Conservation (phyloP, 495 filamentous ascomycete species). For the Trichoderma asperelloides region DNA sequence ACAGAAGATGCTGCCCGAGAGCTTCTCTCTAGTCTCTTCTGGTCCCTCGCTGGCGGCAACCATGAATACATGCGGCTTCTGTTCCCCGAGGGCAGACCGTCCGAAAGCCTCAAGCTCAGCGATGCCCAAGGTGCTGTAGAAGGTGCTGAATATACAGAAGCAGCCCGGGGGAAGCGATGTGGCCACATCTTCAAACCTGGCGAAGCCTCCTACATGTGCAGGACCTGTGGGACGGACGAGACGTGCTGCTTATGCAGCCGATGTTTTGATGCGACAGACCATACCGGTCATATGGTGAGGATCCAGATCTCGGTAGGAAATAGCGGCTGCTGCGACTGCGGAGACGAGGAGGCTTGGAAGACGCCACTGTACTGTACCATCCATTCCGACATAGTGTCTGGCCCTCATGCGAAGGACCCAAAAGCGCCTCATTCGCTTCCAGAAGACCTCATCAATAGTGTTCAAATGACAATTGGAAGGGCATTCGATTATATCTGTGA, state of each 20-base stretch:
- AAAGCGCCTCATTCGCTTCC: slow-evolving; percentile 52
- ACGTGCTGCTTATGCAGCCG: slow-evolving; percentile 80
- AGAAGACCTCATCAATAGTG: slow-evolving; percentile 60
- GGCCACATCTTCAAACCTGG: slow-evolving; percentile 92
- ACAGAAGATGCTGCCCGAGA: slow-evolving; percentile 55
- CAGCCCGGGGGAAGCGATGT: slow-evolving; percentile 87
- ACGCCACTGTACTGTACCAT: slow-evolving; percentile 85
- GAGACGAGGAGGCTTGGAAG: slow-evolving; percentile 88
- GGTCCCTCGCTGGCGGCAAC: slow-evolving; percentile 67
- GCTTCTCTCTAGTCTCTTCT: slow-evolving; percentile 72
- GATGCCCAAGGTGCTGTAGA: slow-evolving; percentile 86
- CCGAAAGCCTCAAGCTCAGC: slow-evolving; percentile 63
- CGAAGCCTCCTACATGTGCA: slow-evolving; percentile 88
- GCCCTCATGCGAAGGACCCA: slow-evolving; percentile 54
- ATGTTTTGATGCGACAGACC: slow-evolving; percentile 93
- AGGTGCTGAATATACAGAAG: slow-evolving; percentile 89
- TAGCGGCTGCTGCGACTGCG: slow-evolving; percentile 94
- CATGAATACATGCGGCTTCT: slow-evolving; percentile 63
- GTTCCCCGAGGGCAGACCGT: slow-evolving; percentile 62
- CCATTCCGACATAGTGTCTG: slow-evolving; percentile 57
- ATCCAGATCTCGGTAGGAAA: slow-evolving; percentile 80
- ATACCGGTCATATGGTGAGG: slow-evolving; percentile 85
- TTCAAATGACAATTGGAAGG: slow-evolving; percentile 74
- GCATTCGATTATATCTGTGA: slow-evolving; percentile 91
- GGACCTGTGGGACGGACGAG: slow-evolving; percentile 82